Base-by-base conservation (phyloP, 2,329 filamentous ascomycete genomes). In the Domatiomyces catenatus region DNA sequence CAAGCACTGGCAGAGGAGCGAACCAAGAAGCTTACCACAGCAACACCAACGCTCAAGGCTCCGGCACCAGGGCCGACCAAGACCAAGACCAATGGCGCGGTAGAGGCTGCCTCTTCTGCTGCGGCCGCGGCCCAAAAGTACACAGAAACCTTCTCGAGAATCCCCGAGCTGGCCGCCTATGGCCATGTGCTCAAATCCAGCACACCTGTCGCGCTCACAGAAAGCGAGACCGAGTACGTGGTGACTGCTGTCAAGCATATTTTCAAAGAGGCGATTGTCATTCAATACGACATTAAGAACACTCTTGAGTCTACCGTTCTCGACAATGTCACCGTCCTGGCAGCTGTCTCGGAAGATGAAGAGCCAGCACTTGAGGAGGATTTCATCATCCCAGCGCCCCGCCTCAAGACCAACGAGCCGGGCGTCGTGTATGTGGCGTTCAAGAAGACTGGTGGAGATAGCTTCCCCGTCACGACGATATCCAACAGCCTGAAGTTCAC, bases 211-310 rank as follows among this genome's bases (percentile, higher is more conserved):
- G 90, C 95, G 68, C 81, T 98, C 55, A 96, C 92, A 17, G 92
- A 98, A 67, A 86, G 87, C 49, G 92, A 96, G 70, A 96, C 90
- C 18, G 92, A 98, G 68, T 98, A 98, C 61, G 88, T 95, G 48
- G 92, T 98, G 54, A 81, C 78, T 36, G 82, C 92, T 19, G 79
- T 95, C 68, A 98, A 98, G 74, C 92, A 98, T 66, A 81, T 98
- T 62, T 98, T 95, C 81, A 94, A 94, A 71, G 86, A 94, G 66
- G 86, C 96, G 64, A 75, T 98, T 63, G 90, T 98, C 32, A 72
- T 98, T 50, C 92, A 98, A 64, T 98, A 92, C 67, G 86, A 96
- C 64, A 81, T 98, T 67, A 96, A 94, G 76, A 98, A 98, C 73
- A 98, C 92, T 2, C 75, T 98, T 8, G 83, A 86, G 10, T 86